phyloP scores from a whole-genome alignment of 768 basidiomycete genomes.

The Lentinus brumalis region DNA sequence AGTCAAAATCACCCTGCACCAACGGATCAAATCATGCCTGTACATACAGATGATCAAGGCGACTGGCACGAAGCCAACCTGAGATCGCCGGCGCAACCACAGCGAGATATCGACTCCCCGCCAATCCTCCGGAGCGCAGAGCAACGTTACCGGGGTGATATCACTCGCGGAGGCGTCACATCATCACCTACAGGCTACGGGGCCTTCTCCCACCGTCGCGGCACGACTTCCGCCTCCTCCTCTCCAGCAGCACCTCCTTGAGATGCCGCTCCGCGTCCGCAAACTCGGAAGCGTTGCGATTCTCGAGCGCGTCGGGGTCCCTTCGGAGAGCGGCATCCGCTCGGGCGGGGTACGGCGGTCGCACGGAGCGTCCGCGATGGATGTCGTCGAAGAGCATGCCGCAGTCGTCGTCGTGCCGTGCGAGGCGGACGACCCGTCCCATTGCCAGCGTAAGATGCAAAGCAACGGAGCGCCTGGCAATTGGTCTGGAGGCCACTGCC shows the following conservation, averaged over 20 bases:
- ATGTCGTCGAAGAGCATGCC: conserved; percentile 87
- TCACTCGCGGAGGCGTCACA: conserved; percentile 35
- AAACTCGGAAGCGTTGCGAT: conserved; percentile 82
- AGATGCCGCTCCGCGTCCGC: conserved; percentile 73
- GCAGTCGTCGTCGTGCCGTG: conserved; percentile 83
- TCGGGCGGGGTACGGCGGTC: conserved; percentile 79
- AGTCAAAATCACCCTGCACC: too few relatives aligned
- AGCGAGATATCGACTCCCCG: too few relatives aligned
- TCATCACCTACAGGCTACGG: conserved; percentile 46
- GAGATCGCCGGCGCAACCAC: too few relatives aligned
- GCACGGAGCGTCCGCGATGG: conserved; percentile 70
- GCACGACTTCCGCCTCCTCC: conserved; percentile 50
- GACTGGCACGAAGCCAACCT: too few relatives aligned
- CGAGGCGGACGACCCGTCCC: conserved; percentile 35
- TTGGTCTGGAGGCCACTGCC: conserved; percentile 44
- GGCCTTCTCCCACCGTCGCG: conserved; percentile 60
- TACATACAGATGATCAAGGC: too few relatives aligned
- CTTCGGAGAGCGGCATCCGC: conserved; percentile 77
- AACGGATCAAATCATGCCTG: too few relatives aligned
- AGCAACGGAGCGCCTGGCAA: conserved; percentile 38
- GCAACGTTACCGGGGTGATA: too few relatives aligned
- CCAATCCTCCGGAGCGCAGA: too few relatives aligned
- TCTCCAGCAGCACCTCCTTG: conserved; percentile 38
- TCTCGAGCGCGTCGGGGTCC: conserved; percentile 69
- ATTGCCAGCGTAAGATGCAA: too few relatives aligned